Evolutionary conservation across 352 stramenopile genomes (phyloP).

Genomic region (Globisporangium middletonii): DNA sequence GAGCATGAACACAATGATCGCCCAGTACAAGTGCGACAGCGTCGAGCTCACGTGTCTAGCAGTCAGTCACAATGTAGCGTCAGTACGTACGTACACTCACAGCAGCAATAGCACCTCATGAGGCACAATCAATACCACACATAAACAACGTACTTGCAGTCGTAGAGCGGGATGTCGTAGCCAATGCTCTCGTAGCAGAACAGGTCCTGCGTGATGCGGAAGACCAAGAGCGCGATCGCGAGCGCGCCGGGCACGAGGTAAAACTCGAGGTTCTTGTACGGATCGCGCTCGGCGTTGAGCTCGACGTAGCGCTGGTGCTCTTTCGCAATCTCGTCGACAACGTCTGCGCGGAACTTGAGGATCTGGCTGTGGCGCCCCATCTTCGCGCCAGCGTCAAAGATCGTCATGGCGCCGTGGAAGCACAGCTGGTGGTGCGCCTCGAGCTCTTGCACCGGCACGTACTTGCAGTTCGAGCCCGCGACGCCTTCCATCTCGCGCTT

Average conservation of each 20-base stretch:
- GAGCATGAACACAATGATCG: slow-evolving; percentile 84
- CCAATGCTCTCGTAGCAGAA: slow-evolving; percentile 82
- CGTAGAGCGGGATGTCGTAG: slow-evolving; percentile 84
- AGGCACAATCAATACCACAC: slow-evolving; percentile 4
- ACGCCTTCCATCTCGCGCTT: slow-evolving; percentile 93
- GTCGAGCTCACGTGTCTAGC: slow-evolving; percentile 79
- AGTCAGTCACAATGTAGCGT: neutral
- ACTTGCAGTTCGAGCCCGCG: slow-evolving; percentile 77
- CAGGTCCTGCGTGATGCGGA: slow-evolving; percentile 83
- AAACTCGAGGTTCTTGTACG: slow-evolving; percentile 92
- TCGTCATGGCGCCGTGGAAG: slow-evolving; percentile 67
- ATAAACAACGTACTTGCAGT: slow-evolving; percentile 79
- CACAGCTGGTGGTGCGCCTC: slow-evolving; percentile 84
- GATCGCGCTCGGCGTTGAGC: slow-evolving; percentile 94
- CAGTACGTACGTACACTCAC: slow-evolving; percentile 5
- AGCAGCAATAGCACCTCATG: neutral
- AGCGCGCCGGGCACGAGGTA: slow-evolving; percentile 91
- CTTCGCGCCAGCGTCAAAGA: slow-evolving; percentile 94
- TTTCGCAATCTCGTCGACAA: slow-evolving; percentile 87
- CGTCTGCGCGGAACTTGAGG: slow-evolving; percentile 71
- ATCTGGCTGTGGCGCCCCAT: slow-evolving; percentile 94
- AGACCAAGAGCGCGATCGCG: slow-evolving; percentile 84
- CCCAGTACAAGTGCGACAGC: slow-evolving; percentile 83
- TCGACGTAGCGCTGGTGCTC: slow-evolving; percentile 89
- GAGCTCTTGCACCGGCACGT: slow-evolving; percentile 88